Evolutionary conservation across 1,139 yeast genomes (phyloP), one percentile per base, ranked within the genome.

Genomic region (Suhomyces wounanorum): DNA sequence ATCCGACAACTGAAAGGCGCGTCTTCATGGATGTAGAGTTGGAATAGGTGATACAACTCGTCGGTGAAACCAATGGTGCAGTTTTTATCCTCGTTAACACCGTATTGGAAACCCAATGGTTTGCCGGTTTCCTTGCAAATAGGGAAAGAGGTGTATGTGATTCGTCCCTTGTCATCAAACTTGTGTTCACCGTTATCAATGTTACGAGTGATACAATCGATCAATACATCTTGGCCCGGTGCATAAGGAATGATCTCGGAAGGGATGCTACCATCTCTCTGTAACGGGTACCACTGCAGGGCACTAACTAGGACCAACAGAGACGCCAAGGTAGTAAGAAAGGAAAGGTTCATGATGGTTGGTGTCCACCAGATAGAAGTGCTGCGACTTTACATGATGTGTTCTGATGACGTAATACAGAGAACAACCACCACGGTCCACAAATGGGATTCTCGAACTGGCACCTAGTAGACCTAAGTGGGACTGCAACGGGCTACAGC

Each of bases 151-250:
- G 68, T 75, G 58, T 84, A 85, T 13, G 85, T 64, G 51, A 87
- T 83, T 52, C 81, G 72, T n/a, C 79, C 78, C 43, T 81, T 72
- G 7, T 73, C 75, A 60, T 86, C 90, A 56, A 85, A 83, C 56
- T 79, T 77, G 68, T 87, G 94, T 64, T 87, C 94, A 49, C 95
- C 95, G 55, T 77, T 82, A 58, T 85, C 89, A 51, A 87, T 87
- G 55, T 85, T 81, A 60, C 95, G 73, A 45, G 80, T 69, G 53
- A 84, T 86, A 65, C 94, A 87, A 56, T 80, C 82, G 49, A 87
- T 67, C 40, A 75, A 73, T 18, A 86, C 69, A 1, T 64, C 66
- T 49, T 83, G 81, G 3, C 83, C 83, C 1, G 48, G 36, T 14
- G 56, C 47, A 60, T 75, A 83, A 1, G 81, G 74, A 36, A 62